Base-by-base conservation (phyloP, 2,329 filamentous ascomycete species). In the Massarina eburnea region DNA sequence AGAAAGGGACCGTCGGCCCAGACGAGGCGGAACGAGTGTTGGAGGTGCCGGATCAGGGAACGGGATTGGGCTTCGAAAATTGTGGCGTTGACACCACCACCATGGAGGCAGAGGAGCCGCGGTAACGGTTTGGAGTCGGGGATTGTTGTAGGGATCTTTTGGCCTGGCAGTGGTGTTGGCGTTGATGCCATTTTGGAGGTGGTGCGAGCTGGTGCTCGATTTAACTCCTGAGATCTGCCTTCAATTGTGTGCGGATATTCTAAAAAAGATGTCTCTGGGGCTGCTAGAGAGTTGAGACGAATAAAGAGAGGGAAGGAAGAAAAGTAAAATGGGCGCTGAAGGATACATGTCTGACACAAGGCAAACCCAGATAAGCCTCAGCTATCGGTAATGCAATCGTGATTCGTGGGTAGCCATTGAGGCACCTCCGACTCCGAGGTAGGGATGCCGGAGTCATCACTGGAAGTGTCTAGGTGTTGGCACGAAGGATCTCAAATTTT, bases 91-190 rank as follows among this genome's bases (percentile, higher is more conserved):
- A 85, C 83, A 49, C 88, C 88, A 58, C 87, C 88, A 64, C 88
- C 88, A 68, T 91, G 88, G n/a, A 91, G 82, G 70, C 86, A 91
- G 56, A 91, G 83, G 55, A 91, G 82, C 48, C 87, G 84, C 3
- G 86, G 86, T 32, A 76, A 62, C 9, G 43, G 36, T 12, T 34
- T 57, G 19, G 64, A 57, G 46, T 64, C 58, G 8, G 66, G 58
- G 26, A 51, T 55, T 18, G 46, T 51, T 14, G 52, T n/a, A 9
- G 61, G 63, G 37, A 64, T 49, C 19, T 57, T 64, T n/a, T 58
- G 54, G 15, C 29, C 41, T 27, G 45, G 40, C 30, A 41, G 40
- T 14, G 40, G 40, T 19, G 29, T 35, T 14, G 22, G n/a, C 2
- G 40, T 26, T 21, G 40, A 42, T 14, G 40, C 30, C 40, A 42